Evolutionary conservation across 2,329 filamentous ascomycete species (phyloP).

Genomic region (Emmonsiellopsis sp.): DNA sequence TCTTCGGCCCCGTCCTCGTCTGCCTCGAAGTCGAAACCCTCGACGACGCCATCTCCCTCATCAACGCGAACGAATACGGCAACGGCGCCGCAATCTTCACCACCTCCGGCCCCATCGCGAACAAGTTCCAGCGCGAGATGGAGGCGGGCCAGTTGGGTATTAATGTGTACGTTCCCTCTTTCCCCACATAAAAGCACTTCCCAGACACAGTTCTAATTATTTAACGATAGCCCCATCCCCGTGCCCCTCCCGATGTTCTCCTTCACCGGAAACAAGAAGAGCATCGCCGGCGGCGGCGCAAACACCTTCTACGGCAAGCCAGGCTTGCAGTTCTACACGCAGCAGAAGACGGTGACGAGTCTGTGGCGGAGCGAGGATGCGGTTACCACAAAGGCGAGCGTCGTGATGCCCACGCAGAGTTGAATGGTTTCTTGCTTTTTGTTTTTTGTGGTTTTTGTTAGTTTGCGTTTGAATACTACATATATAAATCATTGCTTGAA

Average conservation of each 20-base stretch:
- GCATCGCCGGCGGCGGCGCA: slow-evolving; percentile 79
- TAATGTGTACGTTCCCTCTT: slow-evolving; percentile 41
- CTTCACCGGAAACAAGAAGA: slow-evolving; percentile 73
- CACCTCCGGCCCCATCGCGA: slow-evolving; percentile 50
- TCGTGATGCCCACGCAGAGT: slow-evolving; percentile 71
- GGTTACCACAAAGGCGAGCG: slow-evolving; percentile 71
- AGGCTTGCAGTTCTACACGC: slow-evolving; percentile 90
- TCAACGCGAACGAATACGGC: slow-evolving; percentile 59
- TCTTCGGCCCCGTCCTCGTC: slow-evolving; percentile 59
- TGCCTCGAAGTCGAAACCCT: slow-evolving; percentile 52
- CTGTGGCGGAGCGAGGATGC: slow-evolving; percentile 84
- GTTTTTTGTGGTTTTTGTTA: neutral
- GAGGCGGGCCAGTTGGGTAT: slow-evolving; percentile 59
- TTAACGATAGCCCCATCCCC: slow-evolving; percentile 42
- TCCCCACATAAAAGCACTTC: neutral
- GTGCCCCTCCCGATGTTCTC: slow-evolving; percentile 55
- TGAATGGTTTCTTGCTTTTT: neutral
- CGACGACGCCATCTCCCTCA: slow-evolving; percentile 54
- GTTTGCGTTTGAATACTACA: neutral
- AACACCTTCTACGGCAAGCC: slow-evolving; percentile 94
- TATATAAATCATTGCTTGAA: neutral
- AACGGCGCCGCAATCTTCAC: slow-evolving; percentile 62
- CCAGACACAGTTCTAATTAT: neutral
- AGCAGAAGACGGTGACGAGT: slow-evolving; percentile 93
- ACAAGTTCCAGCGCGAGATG: slow-evolving; percentile 55